A percentile compares a stretch with the other conserved stretches of the same genome.
phyloP scores from a whole-genome alignment of 2,329 filamentous ascomycete species.

The Dactylellina cionopaga region DNA sequence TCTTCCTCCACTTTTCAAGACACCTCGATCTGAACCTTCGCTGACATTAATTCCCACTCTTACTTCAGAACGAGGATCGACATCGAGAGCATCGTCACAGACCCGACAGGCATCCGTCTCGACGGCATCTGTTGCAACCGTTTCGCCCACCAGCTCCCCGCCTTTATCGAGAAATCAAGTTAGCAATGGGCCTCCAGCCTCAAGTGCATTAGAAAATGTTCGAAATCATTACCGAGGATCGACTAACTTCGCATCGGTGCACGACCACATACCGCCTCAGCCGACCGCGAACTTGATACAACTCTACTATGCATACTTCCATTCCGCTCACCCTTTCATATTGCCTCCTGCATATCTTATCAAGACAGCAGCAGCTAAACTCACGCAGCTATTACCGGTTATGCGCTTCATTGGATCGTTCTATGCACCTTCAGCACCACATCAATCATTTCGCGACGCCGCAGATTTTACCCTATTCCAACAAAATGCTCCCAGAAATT shows the following conservation, averaged over 20 bases:
- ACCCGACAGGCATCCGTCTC: slow-evolving; percentile 48
- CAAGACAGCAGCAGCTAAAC: slow-evolving; percentile 53
- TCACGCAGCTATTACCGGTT: slow-evolving; percentile 60
- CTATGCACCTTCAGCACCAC: slow-evolving; percentile 59
- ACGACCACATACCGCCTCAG: slow-evolving; percentile 54
- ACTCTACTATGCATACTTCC: slow-evolving; percentile 60
- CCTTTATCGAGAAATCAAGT: slow-evolving; percentile 30
- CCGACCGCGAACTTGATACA: slow-evolving; percentile 57
- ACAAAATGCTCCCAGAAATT: slow-evolving; percentile 65
- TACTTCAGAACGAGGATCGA: slow-evolving; percentile 43
- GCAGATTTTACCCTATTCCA: slow-evolving; percentile 67
- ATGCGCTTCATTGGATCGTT: slow-evolving; percentile 60
- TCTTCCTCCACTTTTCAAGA: too few relatives aligned
- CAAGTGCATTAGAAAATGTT: slow-evolving; percentile 54
- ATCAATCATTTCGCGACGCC: slow-evolving; percentile 68
- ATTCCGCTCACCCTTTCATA: slow-evolving; percentile 56
- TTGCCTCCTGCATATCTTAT: slow-evolving; percentile 56
- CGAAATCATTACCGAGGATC: slow-evolving; percentile 54
- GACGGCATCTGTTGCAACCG: slow-evolving; percentile 35
- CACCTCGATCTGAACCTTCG: not conserved
- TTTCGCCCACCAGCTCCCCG: slow-evolving; percentile 42
- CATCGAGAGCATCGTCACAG: slow-evolving; percentile 47
- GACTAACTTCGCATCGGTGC: slow-evolving; percentile 54
- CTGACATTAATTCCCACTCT: slow-evolving; percentile 7
- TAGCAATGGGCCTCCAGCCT: slow-evolving; percentile 32